These are phyloP conservation scores for Leavenworthia alabamica DNA, from an alignment of 345 rosid genomes.

Conservation along the genomic window DNA sequence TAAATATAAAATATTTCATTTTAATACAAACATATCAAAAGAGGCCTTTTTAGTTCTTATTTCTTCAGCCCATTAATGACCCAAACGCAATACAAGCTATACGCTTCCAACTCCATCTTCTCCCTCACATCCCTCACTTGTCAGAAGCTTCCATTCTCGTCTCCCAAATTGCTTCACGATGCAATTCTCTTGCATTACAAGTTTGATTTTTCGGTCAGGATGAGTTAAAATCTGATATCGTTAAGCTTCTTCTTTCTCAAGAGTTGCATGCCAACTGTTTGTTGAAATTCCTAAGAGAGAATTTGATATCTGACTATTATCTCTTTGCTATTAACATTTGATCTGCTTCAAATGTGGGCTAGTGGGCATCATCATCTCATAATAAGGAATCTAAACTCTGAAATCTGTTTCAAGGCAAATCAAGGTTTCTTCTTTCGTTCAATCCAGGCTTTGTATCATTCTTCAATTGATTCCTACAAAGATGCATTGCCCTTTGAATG, in stretches of 20 bases:
- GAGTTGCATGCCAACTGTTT: conserved; percentile 15
- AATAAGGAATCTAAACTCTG: conserved; percentile 11
- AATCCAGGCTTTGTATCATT: conserved; percentile 30
- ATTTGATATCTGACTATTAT: background rate
- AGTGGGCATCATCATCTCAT: conserved; percentile 6
- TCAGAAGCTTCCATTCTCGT: background rate
- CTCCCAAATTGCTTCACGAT: background rate
- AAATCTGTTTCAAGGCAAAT: background rate
- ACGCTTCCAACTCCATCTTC: background rate
- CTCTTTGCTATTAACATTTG: background rate
- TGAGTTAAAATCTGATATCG: background rate
- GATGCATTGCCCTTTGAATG: conserved; percentile 37
- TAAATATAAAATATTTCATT: too few species aligned
- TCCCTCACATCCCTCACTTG: background rate
- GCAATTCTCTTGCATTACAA: background rate
- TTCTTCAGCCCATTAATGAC: conserved; percentile 17
- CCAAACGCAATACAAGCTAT: background rate
- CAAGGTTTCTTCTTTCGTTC: conserved; percentile 12
- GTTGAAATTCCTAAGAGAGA: conserved; percentile 23
- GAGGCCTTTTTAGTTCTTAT: background rate
- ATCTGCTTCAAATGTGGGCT: conserved; percentile 11
- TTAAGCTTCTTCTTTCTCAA: background rate
- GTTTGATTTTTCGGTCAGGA: background rate
- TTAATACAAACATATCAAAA: background rate
- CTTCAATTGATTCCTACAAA: conserved; percentile 29